These are phyloP conservation scores for Sinapis alba DNA, from an alignment of 441 rosid species.

Conservation along the genomic window DNA sequence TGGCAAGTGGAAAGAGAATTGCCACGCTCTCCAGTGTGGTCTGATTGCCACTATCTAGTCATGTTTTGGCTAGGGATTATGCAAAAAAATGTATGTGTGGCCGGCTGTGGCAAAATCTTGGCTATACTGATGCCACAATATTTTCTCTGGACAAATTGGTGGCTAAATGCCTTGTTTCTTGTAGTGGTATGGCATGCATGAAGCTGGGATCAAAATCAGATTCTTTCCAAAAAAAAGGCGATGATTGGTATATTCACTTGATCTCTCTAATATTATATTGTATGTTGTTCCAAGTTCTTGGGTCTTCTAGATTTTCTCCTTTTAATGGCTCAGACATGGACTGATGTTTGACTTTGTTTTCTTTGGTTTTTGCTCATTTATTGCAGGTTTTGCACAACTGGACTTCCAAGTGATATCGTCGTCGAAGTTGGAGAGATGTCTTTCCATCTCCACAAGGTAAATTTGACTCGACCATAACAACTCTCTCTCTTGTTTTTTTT, in stretches of 20 bases:
- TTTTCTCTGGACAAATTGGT: no score
- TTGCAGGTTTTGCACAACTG: constrained; percentile 90
- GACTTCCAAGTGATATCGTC: constrained; percentile 88
- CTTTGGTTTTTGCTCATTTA: neutral
- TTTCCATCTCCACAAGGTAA: constrained; percentile 98
- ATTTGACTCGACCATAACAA: neutral
- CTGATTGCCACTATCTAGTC: no score
- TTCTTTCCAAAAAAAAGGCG: constrained; percentile 89
- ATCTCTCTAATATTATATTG: constrained; percentile 24
- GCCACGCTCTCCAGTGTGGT: no score
- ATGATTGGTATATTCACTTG: constrained; percentile 75
- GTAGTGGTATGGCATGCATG: constrained; percentile 68
- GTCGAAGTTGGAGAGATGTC: constrained; percentile 95
- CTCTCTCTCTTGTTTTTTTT: neutral
- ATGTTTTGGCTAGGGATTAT: no score
- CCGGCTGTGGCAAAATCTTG: no score
- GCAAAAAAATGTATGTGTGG: no score
- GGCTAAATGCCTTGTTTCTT: no score
- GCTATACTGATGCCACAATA: no score
- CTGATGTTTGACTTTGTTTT: constrained; percentile 24
- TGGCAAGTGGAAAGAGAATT: no score
- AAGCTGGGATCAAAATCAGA: constrained; percentile 92
- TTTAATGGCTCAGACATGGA: constrained; percentile 16
- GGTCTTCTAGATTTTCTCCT: neutral
- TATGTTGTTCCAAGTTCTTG: neutral